Base-by-base conservation (phyloP, 495 filamentous ascomycete genomes). In the Penicillium bialowiezense region DNA sequence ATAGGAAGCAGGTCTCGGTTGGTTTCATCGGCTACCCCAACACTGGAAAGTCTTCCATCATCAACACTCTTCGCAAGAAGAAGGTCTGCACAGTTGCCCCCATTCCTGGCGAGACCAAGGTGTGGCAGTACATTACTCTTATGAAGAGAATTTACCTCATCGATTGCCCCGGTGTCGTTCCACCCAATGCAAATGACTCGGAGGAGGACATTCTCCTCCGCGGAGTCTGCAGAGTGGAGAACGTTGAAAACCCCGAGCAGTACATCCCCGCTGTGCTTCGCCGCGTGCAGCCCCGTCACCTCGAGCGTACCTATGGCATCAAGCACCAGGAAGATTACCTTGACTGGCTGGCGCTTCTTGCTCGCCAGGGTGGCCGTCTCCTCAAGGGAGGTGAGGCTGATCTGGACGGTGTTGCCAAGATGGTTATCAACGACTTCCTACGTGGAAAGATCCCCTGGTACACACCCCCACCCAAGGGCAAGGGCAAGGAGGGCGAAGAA, bases 71-170 rank as follows among this genome's bases (percentile, higher is more conserved):
- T 23, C 83, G 89, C 15, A 88, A 86, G 62, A 97, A 97, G 75
- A 89, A 91, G 53, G 91, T 96, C 28, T 88, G 90, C 68, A 93
- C 80, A 3, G 90, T 96, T 5, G 93, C 93, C n/a, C 93, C 93
- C 13, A 92, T 97, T 51, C 92, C 93, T 7, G 92, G 92, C 8
- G 75, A 79, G 53, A 97, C 91, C 48, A 98, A 96, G 71, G 86
- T 97, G 10, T 97, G 91, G 91, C 91, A 98, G 66, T 97, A 96
- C 55, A 87, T 98, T 49, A 97, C 92, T 1, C 68, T 98, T 44
- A 97, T 96, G 91, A 91, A 90, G 67, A 77, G 95, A 41, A 97
- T 98, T 35, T 97, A 96, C 64, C 76, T 98, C 44, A 97, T 97
- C 56, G 93, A 97, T 61, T 97, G 93, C 59, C 93, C 93, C 29